Evolutionary conservation across 257 asterid species (phyloP).

Genomic region (Solanum chilense): DNA sequence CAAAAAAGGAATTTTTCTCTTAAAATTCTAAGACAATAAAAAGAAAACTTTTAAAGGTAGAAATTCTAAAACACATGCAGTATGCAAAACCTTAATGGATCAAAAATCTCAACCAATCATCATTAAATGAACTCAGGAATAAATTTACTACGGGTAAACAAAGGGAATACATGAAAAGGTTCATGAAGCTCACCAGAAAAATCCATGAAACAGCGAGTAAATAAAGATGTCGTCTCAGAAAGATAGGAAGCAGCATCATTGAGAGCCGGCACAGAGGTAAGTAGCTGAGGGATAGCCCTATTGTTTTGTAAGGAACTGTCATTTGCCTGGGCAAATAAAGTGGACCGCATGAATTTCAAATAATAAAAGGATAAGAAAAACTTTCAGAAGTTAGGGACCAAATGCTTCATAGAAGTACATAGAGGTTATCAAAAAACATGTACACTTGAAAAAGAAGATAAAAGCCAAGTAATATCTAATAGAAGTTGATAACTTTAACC

Average conservation of each 20-base stretch:
- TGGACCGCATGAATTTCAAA: background rate
- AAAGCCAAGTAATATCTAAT: background rate
- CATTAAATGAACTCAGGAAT: background rate
- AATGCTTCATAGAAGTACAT: background rate
- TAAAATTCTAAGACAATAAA: background rate
- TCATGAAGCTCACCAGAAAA: constrained; percentile 30
- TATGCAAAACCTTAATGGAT: background rate
- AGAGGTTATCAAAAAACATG: background rate
- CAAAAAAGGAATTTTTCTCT: background rate
- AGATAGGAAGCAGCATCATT: constrained; percentile 80
- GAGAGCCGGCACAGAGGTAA: constrained; percentile 62
- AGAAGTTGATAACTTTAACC: background rate
- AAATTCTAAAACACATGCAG: background rate
- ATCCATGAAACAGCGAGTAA: constrained; percentile 71
- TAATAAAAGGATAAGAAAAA: background rate
- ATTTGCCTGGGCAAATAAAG: constrained; percentile 28
- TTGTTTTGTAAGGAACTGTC: constrained; percentile 28
- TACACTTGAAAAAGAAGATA: background rate
- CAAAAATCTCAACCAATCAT: background rate
- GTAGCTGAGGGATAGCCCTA: constrained; percentile 64
- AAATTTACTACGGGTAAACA: background rate
- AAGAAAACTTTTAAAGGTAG: background rate
- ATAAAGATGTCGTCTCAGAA: constrained; percentile 68
- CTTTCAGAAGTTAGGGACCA: background rate
- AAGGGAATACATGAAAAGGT: background rate